Evolutionary conservation across 1,284 basidiomycete species (phyloP), one percentile per base, ranked within the genome.

Genomic region (Trichosporon asahii): DNA sequence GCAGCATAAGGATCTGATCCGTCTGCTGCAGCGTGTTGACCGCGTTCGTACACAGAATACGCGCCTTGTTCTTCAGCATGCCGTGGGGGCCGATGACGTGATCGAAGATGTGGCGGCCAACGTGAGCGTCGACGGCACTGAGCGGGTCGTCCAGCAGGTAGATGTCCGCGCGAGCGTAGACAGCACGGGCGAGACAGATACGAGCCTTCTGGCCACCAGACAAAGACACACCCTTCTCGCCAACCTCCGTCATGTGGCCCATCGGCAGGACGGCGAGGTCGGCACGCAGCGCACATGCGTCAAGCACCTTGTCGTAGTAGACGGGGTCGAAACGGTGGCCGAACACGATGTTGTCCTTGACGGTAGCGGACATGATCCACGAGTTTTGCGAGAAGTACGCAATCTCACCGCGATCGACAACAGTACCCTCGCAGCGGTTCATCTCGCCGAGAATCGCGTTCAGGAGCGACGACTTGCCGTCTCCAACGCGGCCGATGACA

Each of bases 331-430:
- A 97, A 72, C 90, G 88, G 80, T 95, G 91, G 8, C 91, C 94
- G 84, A 98, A 98, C 40, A 93, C 79, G 71, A 97, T 96, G 77
- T 96, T 97, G 66, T 94, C 92, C 66, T 90, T 88, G 68, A 96
- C 88, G 0, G 91, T 90, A 0, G 91, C 89, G 1, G 91, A 92
- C 80, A 94, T 87, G 66, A 95, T 89, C 92, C 95, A 98, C 35
- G 94, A 92, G 76, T 90, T 91, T 78, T 98, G 95, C 29, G 90
- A 88, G 15, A 93, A 94, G 83, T 96, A 98, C 0, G 94, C 90
- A n/a, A 96, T 85, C 9, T 85, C 88, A 1, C 95, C 95, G 21
- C 86, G 86, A 0, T 97, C 76, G 0, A 85, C 85, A 0, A 95
- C 88, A 15, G 88, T 85, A 1, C 95, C 95, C 31, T 93, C 90